Conservation (phyloP, 805 yeast species). For the Vanderwaltozyma tropicalis region DNA sequence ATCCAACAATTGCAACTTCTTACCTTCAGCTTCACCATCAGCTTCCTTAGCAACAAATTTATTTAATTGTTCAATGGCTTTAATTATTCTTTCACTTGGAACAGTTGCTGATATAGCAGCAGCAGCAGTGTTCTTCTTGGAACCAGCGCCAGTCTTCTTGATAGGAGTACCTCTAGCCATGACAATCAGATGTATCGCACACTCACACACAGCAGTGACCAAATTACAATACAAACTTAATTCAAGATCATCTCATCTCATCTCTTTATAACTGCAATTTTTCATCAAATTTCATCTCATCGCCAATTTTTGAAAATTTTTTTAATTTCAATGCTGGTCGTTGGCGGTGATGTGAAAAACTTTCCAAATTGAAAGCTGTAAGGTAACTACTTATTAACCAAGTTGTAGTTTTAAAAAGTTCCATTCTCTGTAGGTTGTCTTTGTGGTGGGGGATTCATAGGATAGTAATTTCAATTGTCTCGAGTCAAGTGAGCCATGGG, state of each 20-base stretch:
- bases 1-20: conserved; percentile 36
- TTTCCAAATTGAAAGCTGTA: too few relatives aligned
- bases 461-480: too few relatives aligned
- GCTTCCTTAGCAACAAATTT: conserved; percentile 32
- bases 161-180: conserved; percentile 3
- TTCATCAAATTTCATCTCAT: too few relatives aligned
- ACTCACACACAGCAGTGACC: too few relatives aligned
- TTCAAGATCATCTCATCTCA: conserved; percentile 1
- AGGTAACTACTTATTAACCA: too few relatives aligned
- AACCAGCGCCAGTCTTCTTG: conserved; percentile 5
- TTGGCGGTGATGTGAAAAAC: neutral
- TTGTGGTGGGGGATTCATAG: too few relatives aligned
- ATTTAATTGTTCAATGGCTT: conserved; percentile 56
- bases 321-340: neutral
- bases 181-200: neutral
- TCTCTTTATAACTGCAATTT: neutral
- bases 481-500: conserved; percentile 50
- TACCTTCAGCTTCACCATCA: conserved; percentile 17
- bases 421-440: too few relatives aligned
- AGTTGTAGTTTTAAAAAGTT: too few relatives aligned
- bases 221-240: too few relatives aligned
- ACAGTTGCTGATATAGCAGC: conserved; percentile 12
- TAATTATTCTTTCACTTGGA: conserved; percentile 28
- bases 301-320: neutral
- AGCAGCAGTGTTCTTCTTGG: conserved; percentile 12